Percentiles rank a stretch among this genome's conserved stretches.
Conservation (phyloP, 1,139 yeast species). For the Arxiozyma telluris region DNA sequence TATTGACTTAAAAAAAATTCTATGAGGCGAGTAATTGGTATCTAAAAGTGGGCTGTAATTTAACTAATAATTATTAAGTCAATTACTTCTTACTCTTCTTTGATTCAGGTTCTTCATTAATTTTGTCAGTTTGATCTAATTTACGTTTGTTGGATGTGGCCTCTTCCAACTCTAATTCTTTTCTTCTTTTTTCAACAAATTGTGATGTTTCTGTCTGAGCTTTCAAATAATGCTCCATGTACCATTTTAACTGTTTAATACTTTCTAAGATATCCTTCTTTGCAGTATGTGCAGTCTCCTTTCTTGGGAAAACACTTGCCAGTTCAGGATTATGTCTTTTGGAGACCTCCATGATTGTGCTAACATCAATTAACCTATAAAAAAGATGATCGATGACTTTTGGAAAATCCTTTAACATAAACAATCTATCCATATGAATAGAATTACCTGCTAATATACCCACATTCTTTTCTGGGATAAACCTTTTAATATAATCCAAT, state of each 20-base stretch:
- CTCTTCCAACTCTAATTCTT: constrained; percentile 2
- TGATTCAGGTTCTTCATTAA: constrained; percentile 3
- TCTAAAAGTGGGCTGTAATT: neutral
- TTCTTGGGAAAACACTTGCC: constrained; percentile 46
- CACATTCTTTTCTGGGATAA: constrained; percentile 42
- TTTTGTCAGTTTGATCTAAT: neutral
- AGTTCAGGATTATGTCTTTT: constrained; percentile 64
- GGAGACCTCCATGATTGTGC: constrained; percentile 72
- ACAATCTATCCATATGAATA: constrained; percentile 83
- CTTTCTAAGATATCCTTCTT: constrained; percentile 81
- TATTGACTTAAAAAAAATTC: neutral
- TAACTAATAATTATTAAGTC: neutral
- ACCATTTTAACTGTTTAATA: constrained; percentile 75
- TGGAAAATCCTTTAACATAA: constrained; percentile 80
- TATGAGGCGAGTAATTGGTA: neutral
- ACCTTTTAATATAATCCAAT: constrained; percentile 48
- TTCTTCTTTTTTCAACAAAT: constrained; percentile 44
- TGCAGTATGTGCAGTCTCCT: constrained; percentile 73
- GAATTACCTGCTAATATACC: constrained; percentile 87
- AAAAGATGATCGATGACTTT: constrained; percentile 59
- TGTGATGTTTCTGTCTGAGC: constrained; percentile 19
- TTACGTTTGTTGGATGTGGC: neutral
- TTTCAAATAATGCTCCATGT: constrained; percentile 51
- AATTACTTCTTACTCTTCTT: constrained; percentile 1
- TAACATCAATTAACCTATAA: constrained; percentile 83